Percentiles rank a stretch among this genome's conserved stretches.
Conservation (phyloP, 768 basidiomycete genomes). For the Kwoniella botswanensis region DNA sequence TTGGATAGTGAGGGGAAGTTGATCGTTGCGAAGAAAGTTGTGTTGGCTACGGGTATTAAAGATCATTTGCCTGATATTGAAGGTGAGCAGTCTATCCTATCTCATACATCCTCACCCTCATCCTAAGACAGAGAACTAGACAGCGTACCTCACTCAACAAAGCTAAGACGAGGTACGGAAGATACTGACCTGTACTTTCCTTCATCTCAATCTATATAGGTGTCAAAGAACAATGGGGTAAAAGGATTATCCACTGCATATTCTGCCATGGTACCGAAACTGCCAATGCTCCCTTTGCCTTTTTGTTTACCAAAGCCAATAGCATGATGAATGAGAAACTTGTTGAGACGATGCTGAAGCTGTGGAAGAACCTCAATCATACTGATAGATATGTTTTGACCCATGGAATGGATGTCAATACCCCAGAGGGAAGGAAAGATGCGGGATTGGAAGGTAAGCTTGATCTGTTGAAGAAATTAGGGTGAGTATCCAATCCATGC, state of each 20-base stretch:
- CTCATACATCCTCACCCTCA: neutral
- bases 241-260: slow-evolving; percentile 39
- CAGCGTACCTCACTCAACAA: too few species aligned
- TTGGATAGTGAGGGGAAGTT: slow-evolving; percentile 26
- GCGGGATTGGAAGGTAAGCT: slow-evolving; percentile 30
- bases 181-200: neutral
- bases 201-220: slow-evolving; percentile 18
- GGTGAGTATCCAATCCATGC: slow-evolving; percentile 19
- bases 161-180: neutral
- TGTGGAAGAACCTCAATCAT: slow-evolving; percentile 33
- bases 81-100: slow-evolving; percentile 20
- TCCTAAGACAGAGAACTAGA: too few species aligned
- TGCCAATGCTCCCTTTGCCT: slow-evolving; percentile 30
- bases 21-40: slow-evolving; percentile 29
- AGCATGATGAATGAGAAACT: slow-evolving; percentile 27
- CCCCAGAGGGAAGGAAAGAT: slow-evolving; percentile 26
- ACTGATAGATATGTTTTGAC: slow-evolving; percentile 32
- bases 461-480: slow-evolving; percentile 23
- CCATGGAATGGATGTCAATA: slow-evolving; percentile 32
- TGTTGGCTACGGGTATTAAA: slow-evolving; percentile 42
- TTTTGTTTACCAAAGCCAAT: slow-evolving; percentile 24
- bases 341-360: slow-evolving; percentile 20
- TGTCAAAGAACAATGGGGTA: slow-evolving; percentile 42
- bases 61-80: slow-evolving; percentile 37
- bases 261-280: slow-evolving; percentile 51